phyloP scores from a whole-genome alignment of 2,329 filamentous ascomycete genomes.

The Ascochyta clinopodiicola region DNA sequence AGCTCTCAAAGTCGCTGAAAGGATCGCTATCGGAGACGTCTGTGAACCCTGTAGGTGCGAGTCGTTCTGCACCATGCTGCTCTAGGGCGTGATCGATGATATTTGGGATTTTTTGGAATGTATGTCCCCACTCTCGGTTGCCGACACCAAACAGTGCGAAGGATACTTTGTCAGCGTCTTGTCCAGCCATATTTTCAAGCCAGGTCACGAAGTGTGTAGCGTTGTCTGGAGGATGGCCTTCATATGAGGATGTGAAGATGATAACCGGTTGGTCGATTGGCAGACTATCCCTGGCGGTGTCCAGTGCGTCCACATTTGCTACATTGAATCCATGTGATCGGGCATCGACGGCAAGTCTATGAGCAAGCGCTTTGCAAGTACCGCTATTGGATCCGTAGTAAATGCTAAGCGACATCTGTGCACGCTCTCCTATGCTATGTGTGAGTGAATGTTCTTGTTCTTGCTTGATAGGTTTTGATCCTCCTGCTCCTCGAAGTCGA shows the following conservation, averaged over 20 bases:
- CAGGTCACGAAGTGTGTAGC: slow-evolving; percentile 52
- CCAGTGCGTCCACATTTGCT: slow-evolving; percentile 44
- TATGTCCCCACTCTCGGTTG: slow-evolving; percentile 51
- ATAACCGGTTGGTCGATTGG: slow-evolving; percentile 47
- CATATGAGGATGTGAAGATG: slow-evolving; percentile 52
- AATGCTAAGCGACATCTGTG: slow-evolving; percentile 45
- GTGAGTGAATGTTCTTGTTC: no score
- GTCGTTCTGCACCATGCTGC: slow-evolving; percentile 38
- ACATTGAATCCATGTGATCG: slow-evolving; percentile 46
- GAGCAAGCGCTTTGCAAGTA: slow-evolving; percentile 52
- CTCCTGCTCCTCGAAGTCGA: no score
- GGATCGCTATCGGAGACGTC: slow-evolving; percentile 50
- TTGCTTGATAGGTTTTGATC: no score
- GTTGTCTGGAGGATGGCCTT: slow-evolving; percentile 54
- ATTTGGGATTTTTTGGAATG: slow-evolving; percentile 51
- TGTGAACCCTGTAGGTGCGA: slow-evolving; percentile 42
- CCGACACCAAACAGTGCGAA: slow-evolving; percentile 53
- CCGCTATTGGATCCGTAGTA: slow-evolving; percentile 52
- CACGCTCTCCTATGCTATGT: slow-evolving; percentile 31
- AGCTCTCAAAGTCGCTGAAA: slow-evolving; percentile 51
- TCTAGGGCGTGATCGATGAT: slow-evolving; percentile 42
- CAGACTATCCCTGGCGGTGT: slow-evolving; percentile 43
- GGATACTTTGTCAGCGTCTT: slow-evolving; percentile 37
- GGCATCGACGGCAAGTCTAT: slow-evolving; percentile 46
- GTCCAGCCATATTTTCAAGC: no score